These are phyloP conservation scores for Chaetomium cochliodes DNA, from an alignment of 495 filamentous ascomycete species.

Conservation along the genomic window DNA sequence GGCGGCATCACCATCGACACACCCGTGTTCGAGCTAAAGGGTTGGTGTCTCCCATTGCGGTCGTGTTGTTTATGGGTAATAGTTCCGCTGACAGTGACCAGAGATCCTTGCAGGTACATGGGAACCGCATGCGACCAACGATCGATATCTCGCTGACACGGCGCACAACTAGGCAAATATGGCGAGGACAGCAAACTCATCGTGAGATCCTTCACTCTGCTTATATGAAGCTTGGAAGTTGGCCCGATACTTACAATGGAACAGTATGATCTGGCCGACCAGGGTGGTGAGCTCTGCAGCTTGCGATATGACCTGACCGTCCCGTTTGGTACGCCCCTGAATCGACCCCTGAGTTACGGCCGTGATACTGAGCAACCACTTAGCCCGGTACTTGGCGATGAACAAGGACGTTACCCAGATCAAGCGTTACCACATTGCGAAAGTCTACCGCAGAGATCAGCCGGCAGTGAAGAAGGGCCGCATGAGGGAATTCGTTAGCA, in stretches of 20 bases:
- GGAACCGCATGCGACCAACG: constrained; percentile 60
- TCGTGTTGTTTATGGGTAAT: neutral
- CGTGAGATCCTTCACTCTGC: constrained; percentile 58
- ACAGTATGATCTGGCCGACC: constrained; percentile 77
- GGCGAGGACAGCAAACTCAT: constrained; percentile 91
- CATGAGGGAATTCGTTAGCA: constrained; percentile 76
- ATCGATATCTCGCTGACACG: constrained; percentile 44
- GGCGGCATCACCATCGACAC: constrained; percentile 46
- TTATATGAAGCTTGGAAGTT: constrained; percentile 68
- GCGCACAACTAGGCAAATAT: constrained; percentile 73
- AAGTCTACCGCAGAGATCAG: constrained; percentile 63
- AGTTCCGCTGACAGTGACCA: neutral
- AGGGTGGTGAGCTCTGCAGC: constrained; percentile 80
- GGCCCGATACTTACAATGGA: constrained; percentile 34
- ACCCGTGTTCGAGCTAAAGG: constrained; percentile 52
- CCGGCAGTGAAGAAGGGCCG: constrained; percentile 57
- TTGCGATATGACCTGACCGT: constrained; percentile 91
- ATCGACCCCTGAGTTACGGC: neutral
- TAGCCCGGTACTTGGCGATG: constrained; percentile 84
- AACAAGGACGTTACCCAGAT: constrained; percentile 68
- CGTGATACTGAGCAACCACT: neutral
- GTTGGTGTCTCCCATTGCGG: constrained; percentile 10
- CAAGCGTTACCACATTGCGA: constrained; percentile 90
- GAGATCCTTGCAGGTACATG: constrained; percentile 69
- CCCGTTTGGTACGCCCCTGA: constrained; percentile 56